Percentiles rank a stretch among this genome's conserved stretches.
phyloP scores from a whole-genome alignment of 352 stramenopile species.

The Phytophthora pluvialis region DNA sequence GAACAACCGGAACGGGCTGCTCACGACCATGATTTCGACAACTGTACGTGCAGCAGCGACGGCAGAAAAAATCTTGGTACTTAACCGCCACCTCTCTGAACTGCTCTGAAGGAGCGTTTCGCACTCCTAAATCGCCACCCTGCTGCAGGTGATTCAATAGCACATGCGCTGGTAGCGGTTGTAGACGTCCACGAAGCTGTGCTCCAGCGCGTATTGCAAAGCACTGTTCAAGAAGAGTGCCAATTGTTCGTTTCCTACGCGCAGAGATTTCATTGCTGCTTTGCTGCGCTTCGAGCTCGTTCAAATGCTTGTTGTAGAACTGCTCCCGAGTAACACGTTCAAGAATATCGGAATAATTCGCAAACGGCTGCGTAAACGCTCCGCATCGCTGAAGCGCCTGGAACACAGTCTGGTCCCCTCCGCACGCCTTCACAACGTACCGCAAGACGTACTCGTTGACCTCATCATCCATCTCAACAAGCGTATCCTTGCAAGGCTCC shows the following conservation, averaged over 20 bases:
- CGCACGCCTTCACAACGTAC: slow-evolving; percentile 50
- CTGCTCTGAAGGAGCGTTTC: slow-evolving; percentile 25
- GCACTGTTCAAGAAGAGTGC: slow-evolving; percentile 19
- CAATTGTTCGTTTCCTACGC: slow-evolving; percentile 17
- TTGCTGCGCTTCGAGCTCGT: slow-evolving; percentile 25
- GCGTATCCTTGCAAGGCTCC: slow-evolving; percentile 42
- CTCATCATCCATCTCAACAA: slow-evolving; percentile 70
- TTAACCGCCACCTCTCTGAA: slow-evolving; percentile 38
- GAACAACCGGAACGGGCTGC: slow-evolving; percentile 51
- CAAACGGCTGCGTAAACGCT: slow-evolving; percentile 58
- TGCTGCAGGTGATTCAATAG: slow-evolving; percentile 40
- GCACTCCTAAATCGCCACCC: slow-evolving; percentile 15
- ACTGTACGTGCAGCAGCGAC: slow-evolving; percentile 78
- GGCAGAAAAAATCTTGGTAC: slow-evolving; percentile 75
- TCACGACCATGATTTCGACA: slow-evolving; percentile 72
- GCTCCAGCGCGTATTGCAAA: slow-evolving; percentile 14
- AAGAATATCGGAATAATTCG: slow-evolving; percentile 64
- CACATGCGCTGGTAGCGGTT: slow-evolving; percentile 34
- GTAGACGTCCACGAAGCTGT: slow-evolving; percentile 37
- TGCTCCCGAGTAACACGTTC: slow-evolving; percentile 32
- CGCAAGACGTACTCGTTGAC: slow-evolving; percentile 68
- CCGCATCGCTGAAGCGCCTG: slow-evolving; percentile 52
- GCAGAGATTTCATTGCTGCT: slow-evolving; percentile 3
- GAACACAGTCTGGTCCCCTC: slow-evolving; percentile 52
- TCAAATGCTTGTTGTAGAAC: slow-evolving; percentile 28